Conservation (phyloP, 495 filamentous ascomycete genomes). For the Massariosphaeria phaeospora region DNA sequence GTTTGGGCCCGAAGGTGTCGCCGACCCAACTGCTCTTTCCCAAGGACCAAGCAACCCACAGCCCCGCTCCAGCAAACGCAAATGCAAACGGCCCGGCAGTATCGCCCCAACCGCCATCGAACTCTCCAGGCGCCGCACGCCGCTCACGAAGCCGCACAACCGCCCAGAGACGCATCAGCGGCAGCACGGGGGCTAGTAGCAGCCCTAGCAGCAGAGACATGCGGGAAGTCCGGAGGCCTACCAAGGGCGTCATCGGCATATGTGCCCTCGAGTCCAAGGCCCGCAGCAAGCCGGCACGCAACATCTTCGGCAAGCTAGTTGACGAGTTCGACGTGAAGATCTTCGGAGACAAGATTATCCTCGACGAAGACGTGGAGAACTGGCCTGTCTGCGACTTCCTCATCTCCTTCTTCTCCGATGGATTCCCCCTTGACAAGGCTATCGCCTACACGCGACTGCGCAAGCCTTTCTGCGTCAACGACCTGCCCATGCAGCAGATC, state of each 20-base stretch:
- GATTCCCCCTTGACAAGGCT: constrained; percentile 94
- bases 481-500: constrained; percentile 95
- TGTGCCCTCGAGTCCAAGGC: constrained; percentile 96
- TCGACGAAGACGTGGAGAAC: constrained; percentile 76
- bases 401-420: constrained; percentile 96
- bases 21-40: constrained; percentile 34
- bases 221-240: constrained; percentile 41
- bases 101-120: constrained; percentile 17
- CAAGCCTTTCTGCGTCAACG: constrained; percentile 95
- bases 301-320: constrained; percentile 88
- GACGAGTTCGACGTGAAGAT: constrained; percentile 94
- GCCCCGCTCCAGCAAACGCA: constrained; percentile 39
- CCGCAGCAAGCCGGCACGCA: constrained; percentile 89
- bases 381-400: constrained; percentile 77
- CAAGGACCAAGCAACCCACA: constrained; percentile 38
- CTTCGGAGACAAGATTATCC: constrained; percentile 96
- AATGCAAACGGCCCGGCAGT: constrained; percentile 46
- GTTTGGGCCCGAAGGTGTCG: constrained; percentile 35
- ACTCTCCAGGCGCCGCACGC: neutral
- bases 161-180: constrained; percentile 66
- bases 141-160: constrained; percentile 66
- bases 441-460: constrained; percentile 87
- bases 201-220: constrained; percentile 55
- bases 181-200: constrained; percentile 70
- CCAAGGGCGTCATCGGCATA: constrained; percentile 71